Conservation (phyloP, 2,329 filamentous ascomycete species). For the Colletotrichum cereale region DNA sequence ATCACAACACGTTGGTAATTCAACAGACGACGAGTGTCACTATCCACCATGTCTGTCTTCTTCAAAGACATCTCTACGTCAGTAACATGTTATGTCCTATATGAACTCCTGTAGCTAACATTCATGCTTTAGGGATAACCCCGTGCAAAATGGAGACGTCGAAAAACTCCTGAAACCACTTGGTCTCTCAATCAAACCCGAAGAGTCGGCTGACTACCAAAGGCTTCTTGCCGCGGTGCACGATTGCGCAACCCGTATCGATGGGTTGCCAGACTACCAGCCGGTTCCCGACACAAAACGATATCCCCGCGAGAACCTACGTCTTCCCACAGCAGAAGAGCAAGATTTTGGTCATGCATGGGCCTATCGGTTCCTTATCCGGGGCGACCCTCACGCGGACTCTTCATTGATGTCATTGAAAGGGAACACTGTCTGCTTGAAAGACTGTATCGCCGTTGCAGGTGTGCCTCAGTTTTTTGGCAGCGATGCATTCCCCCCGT, state of each 20-base stretch:
- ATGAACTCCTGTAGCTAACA: constrained; percentile 1
- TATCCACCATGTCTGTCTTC: constrained; percentile 52
- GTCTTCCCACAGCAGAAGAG: constrained; percentile 53
- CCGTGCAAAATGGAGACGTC: constrained; percentile 55
- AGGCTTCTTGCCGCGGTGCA: constrained; percentile 64
- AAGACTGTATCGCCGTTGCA: constrained; percentile 67
- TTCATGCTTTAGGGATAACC: constrained; percentile 49
- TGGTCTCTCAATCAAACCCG: constrained; percentile 51
- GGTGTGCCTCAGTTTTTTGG: constrained; percentile 66
- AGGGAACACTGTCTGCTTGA: constrained; percentile 63
- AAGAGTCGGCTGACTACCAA: constrained; percentile 58
- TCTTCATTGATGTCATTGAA: constrained; percentile 43
- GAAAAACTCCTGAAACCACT: constrained; percentile 51
- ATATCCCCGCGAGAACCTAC: constrained; percentile 60
- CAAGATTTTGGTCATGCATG: constrained; percentile 63
- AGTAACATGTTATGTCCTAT: constrained; percentile 21
- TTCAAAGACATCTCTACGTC: constrained; percentile 54
- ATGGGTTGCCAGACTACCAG: constrained; percentile 60
- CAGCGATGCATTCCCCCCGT: constrained; percentile 61
- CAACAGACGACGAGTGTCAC: neutral
- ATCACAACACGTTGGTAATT: neutral
- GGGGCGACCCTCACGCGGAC: constrained; percentile 30
- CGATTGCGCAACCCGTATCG: constrained; percentile 61
- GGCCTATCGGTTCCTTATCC: constrained; percentile 63
- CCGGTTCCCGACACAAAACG: constrained; percentile 53